Conservation (phyloP, 208 protist genomes). For the Leishmania aethiopica region DNA sequence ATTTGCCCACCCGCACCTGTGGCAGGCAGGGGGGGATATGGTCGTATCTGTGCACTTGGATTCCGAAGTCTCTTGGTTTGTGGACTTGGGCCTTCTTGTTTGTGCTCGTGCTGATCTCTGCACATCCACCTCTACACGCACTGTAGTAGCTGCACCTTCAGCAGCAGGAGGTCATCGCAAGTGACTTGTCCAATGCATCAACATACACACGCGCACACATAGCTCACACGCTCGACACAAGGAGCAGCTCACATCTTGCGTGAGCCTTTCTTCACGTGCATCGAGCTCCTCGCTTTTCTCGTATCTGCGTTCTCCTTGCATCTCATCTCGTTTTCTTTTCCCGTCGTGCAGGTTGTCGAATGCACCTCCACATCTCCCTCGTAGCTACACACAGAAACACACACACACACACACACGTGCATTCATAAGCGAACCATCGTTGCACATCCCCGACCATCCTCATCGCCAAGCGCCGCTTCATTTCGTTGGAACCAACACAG, state of each 20-base stretch:
- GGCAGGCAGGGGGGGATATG: not conserved
- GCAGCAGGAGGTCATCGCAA: not conserved
- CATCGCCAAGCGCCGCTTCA: not conserved
- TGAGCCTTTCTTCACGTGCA: not conserved
- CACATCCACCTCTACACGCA: not conserved
- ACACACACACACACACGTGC: not conserved
- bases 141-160: not conserved
- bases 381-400: not conserved
- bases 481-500: not conserved
- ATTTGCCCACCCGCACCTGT: not conserved
- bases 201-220: not conserved
- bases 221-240: not conserved
- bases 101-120: not conserved
- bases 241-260: not conserved
- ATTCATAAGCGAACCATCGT: not conserved
- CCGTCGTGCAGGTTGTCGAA: not conserved
- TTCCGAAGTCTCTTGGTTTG: not conserved
- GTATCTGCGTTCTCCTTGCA: not conserved
- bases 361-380: not conserved
- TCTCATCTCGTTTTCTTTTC: not conserved
- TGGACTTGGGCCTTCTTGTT: not conserved
- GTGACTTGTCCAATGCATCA: not conserved
- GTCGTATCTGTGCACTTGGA: not conserved
- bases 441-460: not conserved
- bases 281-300: not conserved